A percentile compares a stretch with the other conserved stretches of the same genome.
Evolutionary conservation across 2,329 filamentous ascomycete genomes (phyloP).

Genomic region (Pestalotiopsis sp.): DNA sequence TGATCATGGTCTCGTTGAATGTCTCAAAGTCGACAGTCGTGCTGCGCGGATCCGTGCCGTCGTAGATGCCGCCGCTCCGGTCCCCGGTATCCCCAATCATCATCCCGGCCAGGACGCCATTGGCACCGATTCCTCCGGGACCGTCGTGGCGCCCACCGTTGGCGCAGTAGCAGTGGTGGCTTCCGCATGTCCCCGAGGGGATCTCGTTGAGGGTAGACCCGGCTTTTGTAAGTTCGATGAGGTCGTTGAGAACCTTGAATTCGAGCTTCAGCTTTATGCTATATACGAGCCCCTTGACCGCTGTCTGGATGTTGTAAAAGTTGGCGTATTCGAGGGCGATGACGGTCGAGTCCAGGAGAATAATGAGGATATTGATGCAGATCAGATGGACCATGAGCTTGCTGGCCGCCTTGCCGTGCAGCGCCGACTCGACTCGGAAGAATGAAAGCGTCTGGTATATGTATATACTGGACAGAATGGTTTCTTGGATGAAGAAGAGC

Average conservation of each 20-base stretch:
- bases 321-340: conserved; percentile 22
- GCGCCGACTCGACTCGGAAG: not conserved
- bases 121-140: not conserved
- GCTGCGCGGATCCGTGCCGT: conserved; percentile 7
- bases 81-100: not conserved
- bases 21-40: conserved; percentile 7
- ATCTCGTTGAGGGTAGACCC: not conserved
- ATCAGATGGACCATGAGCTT: conserved; percentile 39
- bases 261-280: conserved; percentile 22
- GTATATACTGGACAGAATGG: conserved; percentile 48
- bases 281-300: conserved; percentile 24
- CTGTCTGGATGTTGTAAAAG: conserved; percentile 23
- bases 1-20: conserved; percentile 9
- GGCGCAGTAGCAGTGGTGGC: not conserved
- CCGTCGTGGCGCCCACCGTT: not conserved
- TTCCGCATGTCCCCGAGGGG: not conserved
- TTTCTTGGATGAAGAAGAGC: conserved; percentile 50
- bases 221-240: conserved; percentile 19
- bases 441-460: conserved; percentile 38
- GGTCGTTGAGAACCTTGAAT: conserved; percentile 20
- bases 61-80: conserved; percentile 4
- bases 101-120: not conserved
- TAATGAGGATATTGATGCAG: conserved; percentile 38
- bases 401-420: conserved; percentile 21
- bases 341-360: conserved; percentile 37